Evolutionary conservation across 768 basidiomycete genomes (phyloP).

Genomic region (Cyathus striatus): DNA sequence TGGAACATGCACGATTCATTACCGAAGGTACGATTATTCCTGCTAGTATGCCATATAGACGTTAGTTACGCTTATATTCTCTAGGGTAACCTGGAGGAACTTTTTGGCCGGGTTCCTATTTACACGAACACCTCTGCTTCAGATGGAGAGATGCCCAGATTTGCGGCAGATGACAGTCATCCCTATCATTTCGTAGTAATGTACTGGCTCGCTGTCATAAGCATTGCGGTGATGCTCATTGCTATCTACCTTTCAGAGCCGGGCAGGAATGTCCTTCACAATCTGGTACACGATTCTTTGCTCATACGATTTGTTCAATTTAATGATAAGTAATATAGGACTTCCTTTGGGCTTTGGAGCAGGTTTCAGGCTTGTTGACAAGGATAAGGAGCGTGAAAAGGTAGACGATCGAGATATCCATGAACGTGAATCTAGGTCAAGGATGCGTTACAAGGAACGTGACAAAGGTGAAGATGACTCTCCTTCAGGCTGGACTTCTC

Average conservation of each 20-base stretch:
- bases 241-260: conserved; percentile 28
- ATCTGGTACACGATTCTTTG: conserved; percentile 44
- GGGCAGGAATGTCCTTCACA: conserved; percentile 83
- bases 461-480: conserved; percentile 25
- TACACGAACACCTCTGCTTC: conserved; percentile 24
- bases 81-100: conserved; percentile 70
- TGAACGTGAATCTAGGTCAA: conserved; percentile 23
- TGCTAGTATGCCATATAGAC: neutral
- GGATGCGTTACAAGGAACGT: conserved; percentile 32
- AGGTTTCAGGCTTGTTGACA: conserved; percentile 64
- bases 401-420: conserved; percentile 18
- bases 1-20: conserved; percentile 88
- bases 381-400: conserved; percentile 37
- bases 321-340: too few species aligned
- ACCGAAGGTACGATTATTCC: conserved; percentile 49
- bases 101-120: conserved; percentile 56
- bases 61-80: conserved; percentile 5
- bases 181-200: conserved; percentile 78
- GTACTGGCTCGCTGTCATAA: conserved; percentile 39
- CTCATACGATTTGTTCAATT: too few species aligned
- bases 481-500: conserved; percentile 65
- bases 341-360: conserved; percentile 78
- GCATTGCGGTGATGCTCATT: too few species aligned
- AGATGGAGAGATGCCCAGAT: conserved; percentile 34
- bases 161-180: conserved; percentile 49